Conservation (phyloP, 2,329 filamentous ascomycete genomes). For the Penicillium sp. region DNA sequence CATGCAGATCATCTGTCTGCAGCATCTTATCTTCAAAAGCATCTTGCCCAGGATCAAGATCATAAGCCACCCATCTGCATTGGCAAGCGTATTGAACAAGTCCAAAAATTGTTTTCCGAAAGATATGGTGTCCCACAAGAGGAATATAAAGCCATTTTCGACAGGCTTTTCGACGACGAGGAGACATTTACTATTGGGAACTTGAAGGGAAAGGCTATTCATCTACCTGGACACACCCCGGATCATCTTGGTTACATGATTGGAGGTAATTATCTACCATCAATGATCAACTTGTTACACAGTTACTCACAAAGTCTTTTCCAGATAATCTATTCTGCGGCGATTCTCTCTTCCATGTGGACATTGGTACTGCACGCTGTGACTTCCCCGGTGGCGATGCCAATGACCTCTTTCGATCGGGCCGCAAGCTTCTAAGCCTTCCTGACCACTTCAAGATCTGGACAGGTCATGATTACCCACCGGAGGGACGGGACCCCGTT, state of each 20-base stretch:
- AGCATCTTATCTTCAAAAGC: constrained; percentile 56
- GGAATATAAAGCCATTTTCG: constrained; percentile 54
- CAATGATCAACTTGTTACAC: no score
- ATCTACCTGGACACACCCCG: constrained; percentile 63
- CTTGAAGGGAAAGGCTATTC: constrained; percentile 51
- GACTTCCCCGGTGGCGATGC: constrained; percentile 58
- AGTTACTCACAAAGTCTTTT: neutral
- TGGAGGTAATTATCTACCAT: constrained; percentile 36
- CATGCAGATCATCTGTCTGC: constrained; percentile 58
- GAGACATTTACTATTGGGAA: constrained; percentile 55
- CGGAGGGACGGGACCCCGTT: constrained; percentile 37
- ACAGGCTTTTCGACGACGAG: constrained; percentile 56
- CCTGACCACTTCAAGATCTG: constrained; percentile 51
- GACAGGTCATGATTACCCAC: constrained; percentile 58
- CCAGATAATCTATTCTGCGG: constrained; percentile 54
- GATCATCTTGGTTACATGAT: constrained; percentile 64
- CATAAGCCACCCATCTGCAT: constrained; percentile 54
- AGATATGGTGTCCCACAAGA: constrained; percentile 50
- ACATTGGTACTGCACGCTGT: constrained; percentile 55
- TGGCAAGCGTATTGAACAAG: constrained; percentile 56
- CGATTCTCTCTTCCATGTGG: constrained; percentile 55
- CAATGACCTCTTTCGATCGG: constrained; percentile 47
- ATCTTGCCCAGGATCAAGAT: constrained; percentile 40
- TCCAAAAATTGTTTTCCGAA: constrained; percentile 55
- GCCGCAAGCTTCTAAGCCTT: constrained; percentile 45